Evolutionary conservation across 116 monocot species (phyloP).

Genomic region (Iris pallida): DNA sequence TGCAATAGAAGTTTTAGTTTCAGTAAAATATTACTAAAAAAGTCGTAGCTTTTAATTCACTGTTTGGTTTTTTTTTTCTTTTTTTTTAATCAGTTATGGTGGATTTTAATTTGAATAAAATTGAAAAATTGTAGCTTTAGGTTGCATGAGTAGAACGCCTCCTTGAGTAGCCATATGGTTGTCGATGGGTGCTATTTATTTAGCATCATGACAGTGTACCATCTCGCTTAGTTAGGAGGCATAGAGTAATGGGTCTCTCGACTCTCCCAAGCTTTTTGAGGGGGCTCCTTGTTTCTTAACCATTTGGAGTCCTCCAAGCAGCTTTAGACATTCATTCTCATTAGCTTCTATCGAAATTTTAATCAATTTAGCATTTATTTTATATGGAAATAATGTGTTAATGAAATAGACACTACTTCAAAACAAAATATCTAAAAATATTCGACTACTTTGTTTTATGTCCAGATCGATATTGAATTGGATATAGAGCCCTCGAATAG

Average conservation of each 20-base stretch:
- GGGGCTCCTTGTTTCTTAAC: not conserved
- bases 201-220: not conserved
- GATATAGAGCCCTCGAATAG: not conserved
- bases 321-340: not conserved
- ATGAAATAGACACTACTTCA: too few species aligned
- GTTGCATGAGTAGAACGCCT: not conserved
- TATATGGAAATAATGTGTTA: too few species aligned
- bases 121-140: too few species aligned
- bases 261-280: not conserved
- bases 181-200: not conserved
- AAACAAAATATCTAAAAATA: not conserved
- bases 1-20: too few species aligned
- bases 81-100: too few species aligned
- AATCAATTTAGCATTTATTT: not conserved
- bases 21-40: too few species aligned
- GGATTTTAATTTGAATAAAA: too few species aligned
- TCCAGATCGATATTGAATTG: too few species aligned
- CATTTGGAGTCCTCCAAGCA: not conserved
- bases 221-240: slow-evolving; percentile 1
- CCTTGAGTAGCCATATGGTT: not conserved
- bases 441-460: not conserved
- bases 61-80: too few species aligned
- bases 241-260: not conserved
- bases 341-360: not conserved
- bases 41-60: too few species aligned